A percentile compares a stretch with the other conserved stretches of the same genome.
phyloP scores from a whole-genome alignment of 345 rosid species.

The Eutrema heterophyllum region DNA sequence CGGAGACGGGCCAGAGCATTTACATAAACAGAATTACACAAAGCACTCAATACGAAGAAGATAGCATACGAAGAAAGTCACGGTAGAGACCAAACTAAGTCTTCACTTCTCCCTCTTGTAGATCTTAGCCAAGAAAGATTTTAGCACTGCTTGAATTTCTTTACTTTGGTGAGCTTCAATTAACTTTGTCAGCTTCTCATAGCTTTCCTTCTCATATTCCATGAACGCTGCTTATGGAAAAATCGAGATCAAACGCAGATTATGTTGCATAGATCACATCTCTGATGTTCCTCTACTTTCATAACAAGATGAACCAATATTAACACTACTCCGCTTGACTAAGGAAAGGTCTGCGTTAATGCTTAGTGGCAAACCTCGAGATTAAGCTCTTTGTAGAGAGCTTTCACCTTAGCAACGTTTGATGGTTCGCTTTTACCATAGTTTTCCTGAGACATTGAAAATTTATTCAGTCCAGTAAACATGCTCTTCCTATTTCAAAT shows the following conservation, averaged over 20 bases:
- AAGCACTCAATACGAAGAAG: not conserved
- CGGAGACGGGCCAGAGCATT: not conserved
- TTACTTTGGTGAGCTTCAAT: slow-evolving; percentile 68
- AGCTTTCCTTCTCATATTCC: slow-evolving; percentile 74
- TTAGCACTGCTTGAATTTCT: slow-evolving; percentile 72
- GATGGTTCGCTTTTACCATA: slow-evolving; percentile 61
- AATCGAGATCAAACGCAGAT: not conserved
- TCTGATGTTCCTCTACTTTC: not conserved
- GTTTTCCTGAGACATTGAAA: slow-evolving; percentile 42
- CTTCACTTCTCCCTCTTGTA: slow-evolving; percentile 73
- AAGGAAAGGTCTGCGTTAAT: not conserved
- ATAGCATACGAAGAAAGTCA: not conserved
- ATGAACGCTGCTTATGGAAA: slow-evolving; percentile 43
- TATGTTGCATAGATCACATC: not conserved
- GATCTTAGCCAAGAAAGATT: slow-evolving; percentile 75
- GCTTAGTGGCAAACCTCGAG: slow-evolving; percentile 47
- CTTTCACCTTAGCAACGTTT: slow-evolving; percentile 57
- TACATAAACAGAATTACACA: not conserved
- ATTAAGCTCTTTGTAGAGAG: slow-evolving; percentile 54
- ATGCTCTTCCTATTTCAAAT: not conserved
- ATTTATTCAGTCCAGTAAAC: not conserved
- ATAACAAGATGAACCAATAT: not conserved
- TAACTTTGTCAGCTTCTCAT: slow-evolving; percentile 44
- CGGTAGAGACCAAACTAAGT: not conserved
- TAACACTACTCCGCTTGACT: not conserved